Conservation (phyloP, 257 asterid species). For the Nemophila menziesii region DNA sequence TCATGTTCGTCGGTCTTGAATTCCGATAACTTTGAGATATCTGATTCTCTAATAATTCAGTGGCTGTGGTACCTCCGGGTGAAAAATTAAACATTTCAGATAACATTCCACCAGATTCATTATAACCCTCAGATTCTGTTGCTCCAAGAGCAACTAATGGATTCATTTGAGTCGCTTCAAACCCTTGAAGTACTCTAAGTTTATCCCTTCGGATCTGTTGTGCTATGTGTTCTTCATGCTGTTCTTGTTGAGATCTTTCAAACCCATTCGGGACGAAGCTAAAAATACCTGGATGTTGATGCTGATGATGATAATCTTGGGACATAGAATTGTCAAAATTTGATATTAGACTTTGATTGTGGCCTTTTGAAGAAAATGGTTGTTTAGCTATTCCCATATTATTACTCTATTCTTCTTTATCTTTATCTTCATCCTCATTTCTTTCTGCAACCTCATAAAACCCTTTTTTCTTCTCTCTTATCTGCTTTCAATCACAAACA, state of each 20-base stretch:
- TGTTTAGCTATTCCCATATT: conserved; percentile 54
- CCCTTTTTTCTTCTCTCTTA: neutral
- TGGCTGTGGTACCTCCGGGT: conserved; percentile 30
- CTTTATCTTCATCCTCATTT: conserved; percentile 14
- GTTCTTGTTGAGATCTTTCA: conserved; percentile 58
- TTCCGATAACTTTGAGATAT: conserved; percentile 36
- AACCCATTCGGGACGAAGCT: conserved; percentile 71
- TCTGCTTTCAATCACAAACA: neutral
- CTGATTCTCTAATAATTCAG: conserved; percentile 47
- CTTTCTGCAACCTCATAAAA: conserved; percentile 7
- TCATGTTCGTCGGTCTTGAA: conserved; percentile 12
- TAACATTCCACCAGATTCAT: conserved; percentile 69
- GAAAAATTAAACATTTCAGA: conserved; percentile 85
- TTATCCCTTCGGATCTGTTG: conserved; percentile 92
- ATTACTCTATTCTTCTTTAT: conserved; percentile 27
- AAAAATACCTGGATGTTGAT: conserved; percentile 36
- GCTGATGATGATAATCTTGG: conserved; percentile 58
- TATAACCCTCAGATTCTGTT: conserved; percentile 39
- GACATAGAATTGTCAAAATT: conserved; percentile 50
- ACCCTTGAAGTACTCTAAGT: conserved; percentile 47
- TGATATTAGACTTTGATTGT: conserved; percentile 16
- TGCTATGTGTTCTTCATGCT: conserved; percentile 30
- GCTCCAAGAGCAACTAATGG: conserved; percentile 32
- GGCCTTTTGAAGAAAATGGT: conserved; percentile 17
- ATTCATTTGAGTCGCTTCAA: conserved; percentile 43